These are phyloP conservation scores for maize (Zea mays) DNA, from an alignment of 176 grass and related monocot genomes.

Conservation along the genomic window DNA sequence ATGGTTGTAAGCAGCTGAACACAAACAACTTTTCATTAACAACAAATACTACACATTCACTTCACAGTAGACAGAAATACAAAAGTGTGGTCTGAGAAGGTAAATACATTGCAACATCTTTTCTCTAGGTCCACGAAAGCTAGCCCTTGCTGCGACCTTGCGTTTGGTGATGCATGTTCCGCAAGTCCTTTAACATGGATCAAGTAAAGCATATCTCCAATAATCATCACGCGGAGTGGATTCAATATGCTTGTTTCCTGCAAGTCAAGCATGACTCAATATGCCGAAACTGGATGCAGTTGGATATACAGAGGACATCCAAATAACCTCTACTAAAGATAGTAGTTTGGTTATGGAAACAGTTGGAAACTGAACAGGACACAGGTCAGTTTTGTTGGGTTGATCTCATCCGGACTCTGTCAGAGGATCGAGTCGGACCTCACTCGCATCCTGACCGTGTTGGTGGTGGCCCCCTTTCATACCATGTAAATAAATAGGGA, in stretches of 20 bases:
- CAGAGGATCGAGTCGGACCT: too few relatives aligned
- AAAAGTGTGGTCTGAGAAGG: slow-evolving; percentile 20
- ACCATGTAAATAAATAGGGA: too few relatives aligned
- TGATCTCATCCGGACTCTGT: too few relatives aligned
- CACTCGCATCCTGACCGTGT: too few relatives aligned
- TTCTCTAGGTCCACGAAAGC: slow-evolving; percentile 74
- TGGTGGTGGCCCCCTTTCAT: too few relatives aligned
- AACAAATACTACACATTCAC: not conserved
- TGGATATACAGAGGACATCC: not conserved
- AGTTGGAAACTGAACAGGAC: not conserved
- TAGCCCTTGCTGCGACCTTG: slow-evolving; percentile 48
- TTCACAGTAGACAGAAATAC: not conserved
- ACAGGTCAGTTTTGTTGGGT: not conserved
- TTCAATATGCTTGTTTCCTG: slow-evolving; percentile 70
- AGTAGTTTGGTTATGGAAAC: not conserved
- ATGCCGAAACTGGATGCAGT: slow-evolving; percentile 5
- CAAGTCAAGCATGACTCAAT: slow-evolving; percentile 8
- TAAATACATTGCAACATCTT: slow-evolving; percentile 53
- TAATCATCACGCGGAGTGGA: slow-evolving; percentile 70
- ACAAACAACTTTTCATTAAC: slow-evolving; percentile 40
- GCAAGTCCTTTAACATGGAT: slow-evolving; percentile 72
- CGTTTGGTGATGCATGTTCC: slow-evolving; percentile 53
- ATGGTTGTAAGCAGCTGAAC: slow-evolving; percentile 51
- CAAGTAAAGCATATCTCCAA: slow-evolving; percentile 76
- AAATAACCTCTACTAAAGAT: slow-evolving; percentile 5